A percentile compares a stretch with the other conserved stretches of the same genome.
These are phyloP conservation scores for Biscogniauxia marginata DNA, from an alignment of 2,329 filamentous ascomycete species.

Conservation along the genomic window DNA sequence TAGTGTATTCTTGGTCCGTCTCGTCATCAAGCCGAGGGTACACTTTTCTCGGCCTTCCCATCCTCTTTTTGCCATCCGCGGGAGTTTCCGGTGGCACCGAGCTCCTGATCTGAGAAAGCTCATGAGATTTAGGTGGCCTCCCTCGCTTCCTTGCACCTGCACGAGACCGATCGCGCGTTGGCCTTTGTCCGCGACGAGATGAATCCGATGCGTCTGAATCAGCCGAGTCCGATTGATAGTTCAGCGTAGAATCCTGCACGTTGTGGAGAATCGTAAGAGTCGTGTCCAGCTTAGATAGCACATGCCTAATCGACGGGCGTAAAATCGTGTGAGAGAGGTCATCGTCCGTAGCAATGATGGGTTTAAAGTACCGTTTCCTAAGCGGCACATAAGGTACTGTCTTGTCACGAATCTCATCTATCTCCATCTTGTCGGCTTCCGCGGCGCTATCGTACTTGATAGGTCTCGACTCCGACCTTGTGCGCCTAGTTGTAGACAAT, in stretches of 20 bases:
- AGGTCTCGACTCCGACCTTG: conserved; percentile 9
- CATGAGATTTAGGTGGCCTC: conserved; percentile 15
- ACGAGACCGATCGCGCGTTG: background rate
- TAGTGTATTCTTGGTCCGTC: conserved; percentile 44
- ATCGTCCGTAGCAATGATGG: conserved; percentile 68
- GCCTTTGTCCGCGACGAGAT: conserved; percentile 13
- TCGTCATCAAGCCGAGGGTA: conserved; percentile 43
- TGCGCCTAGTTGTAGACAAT: conserved; percentile 10
- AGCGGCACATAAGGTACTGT: background rate
- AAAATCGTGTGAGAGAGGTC: conserved; percentile 64
- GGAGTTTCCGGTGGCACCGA: conserved; percentile 2
- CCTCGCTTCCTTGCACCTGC: conserved; percentile 7
- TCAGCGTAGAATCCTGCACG: conserved; percentile 53
- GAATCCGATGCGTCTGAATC: conserved; percentile 28
- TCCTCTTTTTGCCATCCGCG: conserved; percentile 14
- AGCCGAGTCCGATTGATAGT: conserved; percentile 27
- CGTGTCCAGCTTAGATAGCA: conserved; percentile 67
- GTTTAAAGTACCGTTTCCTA: conserved; percentile 34
- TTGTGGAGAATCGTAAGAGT: conserved; percentile 71
- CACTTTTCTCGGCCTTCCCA: conserved; percentile 42
- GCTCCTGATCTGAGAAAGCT: conserved; percentile 5
- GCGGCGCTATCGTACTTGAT: conserved; percentile 18
- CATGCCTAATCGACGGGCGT: conserved; percentile 66
- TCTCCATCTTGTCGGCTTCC: conserved; percentile 22
- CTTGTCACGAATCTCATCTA: conserved; percentile 13